Evolutionary conservation across 495 filamentous ascomycete species (phyloP).

Genomic region (Aspergillus taichungensis): DNA sequence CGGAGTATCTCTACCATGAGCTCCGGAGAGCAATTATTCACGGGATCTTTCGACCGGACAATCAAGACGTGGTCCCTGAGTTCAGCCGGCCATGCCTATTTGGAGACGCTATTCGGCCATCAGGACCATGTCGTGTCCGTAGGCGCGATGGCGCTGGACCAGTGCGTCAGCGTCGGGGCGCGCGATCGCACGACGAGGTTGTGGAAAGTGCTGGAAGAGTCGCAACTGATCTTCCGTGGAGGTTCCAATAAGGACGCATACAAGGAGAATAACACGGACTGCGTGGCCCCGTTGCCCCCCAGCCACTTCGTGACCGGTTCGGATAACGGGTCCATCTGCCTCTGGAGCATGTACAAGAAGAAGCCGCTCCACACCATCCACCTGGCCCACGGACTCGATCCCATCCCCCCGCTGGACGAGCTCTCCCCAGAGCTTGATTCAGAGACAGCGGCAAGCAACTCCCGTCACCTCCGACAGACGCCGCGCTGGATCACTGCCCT

Average conservation of each 20-base stretch:
- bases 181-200: slow-evolving; percentile 86
- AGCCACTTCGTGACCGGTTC: slow-evolving; percentile 86
- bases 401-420: slow-evolving; percentile 52
- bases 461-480: slow-evolving; percentile 31
- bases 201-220: slow-evolving; percentile 96
- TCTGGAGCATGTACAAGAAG: slow-evolving; percentile 94
- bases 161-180: slow-evolving; percentile 82
- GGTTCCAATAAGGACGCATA: slow-evolving; percentile 50
- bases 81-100: slow-evolving; percentile 55
- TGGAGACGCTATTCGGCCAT: slow-evolving; percentile 94
- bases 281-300: slow-evolving; percentile 80
- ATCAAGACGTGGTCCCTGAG: slow-evolving; percentile 78
- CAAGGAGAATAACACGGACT: slow-evolving; percentile 81
- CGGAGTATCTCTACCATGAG: slow-evolving; percentile 56
- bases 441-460: slow-evolving; percentile 48
- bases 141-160: slow-evolving; percentile 72
- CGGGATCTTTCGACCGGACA: slow-evolving; percentile 77
- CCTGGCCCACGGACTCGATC: slow-evolving; percentile 76
- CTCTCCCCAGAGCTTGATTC: slow-evolving; percentile 60
- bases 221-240: slow-evolving; percentile 88
- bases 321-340: slow-evolving; percentile 73
- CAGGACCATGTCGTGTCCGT: slow-evolving; percentile 83
- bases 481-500: slow-evolving; percentile 89
- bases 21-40: slow-evolving; percentile 75
- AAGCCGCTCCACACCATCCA: slow-evolving; percentile 78